Percentiles rank a stretch among this genome's conserved stretches.
These are phyloP conservation scores for Uncinocarpus reesii DNA, from an alignment of 2,329 filamentous ascomycete genomes.

Conservation along the genomic window DNA sequence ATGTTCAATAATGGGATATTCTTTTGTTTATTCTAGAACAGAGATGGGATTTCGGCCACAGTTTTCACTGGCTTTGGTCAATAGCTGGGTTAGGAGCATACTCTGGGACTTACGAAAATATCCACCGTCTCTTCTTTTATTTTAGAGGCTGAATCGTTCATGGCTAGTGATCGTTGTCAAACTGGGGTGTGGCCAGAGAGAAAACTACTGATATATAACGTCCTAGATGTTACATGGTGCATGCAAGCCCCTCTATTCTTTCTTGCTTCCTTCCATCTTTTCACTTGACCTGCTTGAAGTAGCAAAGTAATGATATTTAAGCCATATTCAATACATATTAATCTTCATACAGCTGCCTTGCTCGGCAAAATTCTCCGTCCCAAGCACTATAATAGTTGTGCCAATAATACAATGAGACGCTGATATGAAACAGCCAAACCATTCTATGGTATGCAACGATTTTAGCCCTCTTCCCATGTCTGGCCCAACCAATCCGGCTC, in stretches of 20 bases:
- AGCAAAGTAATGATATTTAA: too few species aligned
- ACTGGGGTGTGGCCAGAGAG: background rate
- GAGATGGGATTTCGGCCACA: background rate
- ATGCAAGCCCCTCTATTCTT: background rate
- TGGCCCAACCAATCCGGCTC: constrained; percentile 53
- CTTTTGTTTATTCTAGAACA: background rate
- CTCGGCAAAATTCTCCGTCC: too few species aligned
- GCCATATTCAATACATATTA: too few species aligned
- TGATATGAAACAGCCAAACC: too few species aligned
- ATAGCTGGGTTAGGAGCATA: background rate
- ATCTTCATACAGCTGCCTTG: too few species aligned
- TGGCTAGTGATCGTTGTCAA: background rate
- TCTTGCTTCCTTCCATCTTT: too few species aligned
- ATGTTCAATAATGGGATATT: too few species aligned
- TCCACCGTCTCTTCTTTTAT: background rate
- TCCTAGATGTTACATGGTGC: background rate
- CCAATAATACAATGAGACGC: too few species aligned
- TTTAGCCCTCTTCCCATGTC: constrained; percentile 28
- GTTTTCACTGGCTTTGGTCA: background rate
- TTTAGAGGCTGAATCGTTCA: background rate
- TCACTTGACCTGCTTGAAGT: too few species aligned
- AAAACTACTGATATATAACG: background rate
- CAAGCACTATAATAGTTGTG: too few species aligned
- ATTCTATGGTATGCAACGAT: background rate
- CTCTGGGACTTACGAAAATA: background rate